Percentiles rank a stretch among this genome's conserved stretches.
Conservation (phyloP, 75 land plant species). For the Cunninghamia lanceolata region DNA sequence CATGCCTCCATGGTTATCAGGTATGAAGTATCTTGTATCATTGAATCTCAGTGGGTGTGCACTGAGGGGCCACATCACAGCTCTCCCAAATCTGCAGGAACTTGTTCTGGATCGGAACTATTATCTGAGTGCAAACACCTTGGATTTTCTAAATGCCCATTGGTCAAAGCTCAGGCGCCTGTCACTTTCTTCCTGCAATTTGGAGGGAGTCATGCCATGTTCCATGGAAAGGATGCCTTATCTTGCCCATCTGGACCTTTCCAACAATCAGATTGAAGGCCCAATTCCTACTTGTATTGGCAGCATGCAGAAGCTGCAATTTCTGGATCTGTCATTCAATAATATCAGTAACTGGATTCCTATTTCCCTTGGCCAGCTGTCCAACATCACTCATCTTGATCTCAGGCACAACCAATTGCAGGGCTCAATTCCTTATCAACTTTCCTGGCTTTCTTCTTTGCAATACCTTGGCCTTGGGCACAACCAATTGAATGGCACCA, state of each 20-base stretch:
- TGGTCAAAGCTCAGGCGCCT: not conserved
- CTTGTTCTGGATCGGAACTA: constrained; percentile 7
- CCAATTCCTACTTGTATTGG: constrained; percentile 17
- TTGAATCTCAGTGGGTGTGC: constrained; percentile 7
- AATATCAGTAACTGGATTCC: constrained; percentile 19
- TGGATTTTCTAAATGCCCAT: not conserved
- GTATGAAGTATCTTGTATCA: constrained; percentile 3
- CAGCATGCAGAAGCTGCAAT: constrained; percentile 10
- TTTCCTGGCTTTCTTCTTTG: constrained; percentile 13
- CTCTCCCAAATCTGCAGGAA: constrained; percentile 1
- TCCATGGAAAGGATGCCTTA: constrained; percentile 2
- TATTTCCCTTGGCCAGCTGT: not conserved
- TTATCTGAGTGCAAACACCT: not conserved
- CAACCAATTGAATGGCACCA: constrained; percentile 13
- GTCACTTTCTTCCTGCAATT: constrained; percentile 2
- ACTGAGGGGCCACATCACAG: not conserved
- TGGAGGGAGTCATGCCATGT: not conserved
- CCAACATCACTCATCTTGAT: constrained; percentile 26
- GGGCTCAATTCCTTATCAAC: constrained; percentile 14
- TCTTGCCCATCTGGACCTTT: constrained; percentile 20
- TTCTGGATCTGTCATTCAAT: constrained; percentile 22
- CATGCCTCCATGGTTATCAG: constrained; percentile 4
- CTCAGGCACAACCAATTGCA: constrained; percentile 31
- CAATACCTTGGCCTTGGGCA: constrained; percentile 11
- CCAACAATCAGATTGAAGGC: constrained; percentile 26